These are phyloP conservation scores for Colletotrichum cordylinicola DNA, from an alignment of 2,329 filamentous ascomycete genomes.

Conservation along the genomic window DNA sequence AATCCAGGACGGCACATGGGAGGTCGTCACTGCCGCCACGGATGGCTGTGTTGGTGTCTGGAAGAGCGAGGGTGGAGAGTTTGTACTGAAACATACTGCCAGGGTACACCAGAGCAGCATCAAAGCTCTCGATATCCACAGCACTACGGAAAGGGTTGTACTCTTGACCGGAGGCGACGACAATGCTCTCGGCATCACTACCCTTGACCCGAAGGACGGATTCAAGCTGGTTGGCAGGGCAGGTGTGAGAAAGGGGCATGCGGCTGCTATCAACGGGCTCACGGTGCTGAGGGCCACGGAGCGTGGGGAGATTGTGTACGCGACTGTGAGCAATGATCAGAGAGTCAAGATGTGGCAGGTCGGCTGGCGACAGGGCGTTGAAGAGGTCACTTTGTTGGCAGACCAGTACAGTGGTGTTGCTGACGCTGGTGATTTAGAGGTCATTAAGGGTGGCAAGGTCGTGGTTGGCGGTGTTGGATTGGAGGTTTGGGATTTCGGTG, in stretches of 20 bases:
- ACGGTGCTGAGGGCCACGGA: constrained; percentile 35
- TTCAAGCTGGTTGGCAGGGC: constrained; percentile 28
- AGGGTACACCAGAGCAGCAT: constrained; percentile 82
- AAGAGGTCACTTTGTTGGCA: constrained; percentile 45
- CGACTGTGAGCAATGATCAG: constrained; percentile 66
- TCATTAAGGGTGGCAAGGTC: constrained; percentile 35
- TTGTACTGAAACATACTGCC: constrained; percentile 34
- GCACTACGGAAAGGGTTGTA: constrained; percentile 43
- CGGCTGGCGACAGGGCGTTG: constrained; percentile 17
- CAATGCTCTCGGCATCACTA: constrained; percentile 73
- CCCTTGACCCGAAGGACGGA: constrained; percentile 32
- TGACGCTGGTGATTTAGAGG: constrained; percentile 60
- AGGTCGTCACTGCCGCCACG: constrained; percentile 74
- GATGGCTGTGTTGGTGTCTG: constrained; percentile 79
- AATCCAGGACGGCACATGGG: constrained; percentile 30
- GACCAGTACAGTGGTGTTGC: constrained; percentile 65
- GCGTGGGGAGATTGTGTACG: constrained; percentile 23
- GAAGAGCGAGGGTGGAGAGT: constrained; percentile 31
- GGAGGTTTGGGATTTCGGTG: constrained; percentile 44
- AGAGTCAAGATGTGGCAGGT: constrained; percentile 61
- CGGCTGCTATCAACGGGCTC: constrained; percentile 72
- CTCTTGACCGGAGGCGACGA: constrained; percentile 87
- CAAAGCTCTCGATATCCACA: constrained; percentile 63
- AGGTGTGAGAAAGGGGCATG: constrained; percentile 65
- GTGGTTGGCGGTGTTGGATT: constrained; percentile 53